phyloP scores from a whole-genome alignment of 352 stramenopile genomes.

The Plasmopara muralis region DNA sequence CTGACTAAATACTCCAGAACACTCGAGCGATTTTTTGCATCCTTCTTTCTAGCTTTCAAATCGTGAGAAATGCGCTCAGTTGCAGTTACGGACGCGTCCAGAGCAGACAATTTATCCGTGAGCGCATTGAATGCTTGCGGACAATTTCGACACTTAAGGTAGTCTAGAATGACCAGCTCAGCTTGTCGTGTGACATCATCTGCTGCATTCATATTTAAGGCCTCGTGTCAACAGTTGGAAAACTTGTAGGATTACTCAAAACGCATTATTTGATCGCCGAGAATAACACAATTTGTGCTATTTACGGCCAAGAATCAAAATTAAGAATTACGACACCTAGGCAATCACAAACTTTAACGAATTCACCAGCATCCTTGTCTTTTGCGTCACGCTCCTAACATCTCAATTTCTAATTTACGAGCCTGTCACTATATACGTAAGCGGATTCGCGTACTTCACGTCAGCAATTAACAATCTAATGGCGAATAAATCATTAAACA shows the following conservation, averaged over 20 bases:
- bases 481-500: too few relatives aligned
- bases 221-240: not conserved
- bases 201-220: conserved; percentile 2
- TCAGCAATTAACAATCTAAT: not conserved
- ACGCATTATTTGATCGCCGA: not conserved
- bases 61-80: conserved; percentile 53
- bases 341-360: conserved; percentile 27
- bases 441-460: conserved; percentile 11
- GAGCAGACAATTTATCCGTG: conserved; percentile 26
- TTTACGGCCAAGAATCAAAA: not conserved
- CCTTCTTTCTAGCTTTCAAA: conserved; percentile 43
- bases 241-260: not conserved
- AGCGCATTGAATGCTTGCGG: conserved; percentile 48
- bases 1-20: conserved; percentile 52
- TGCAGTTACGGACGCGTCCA: conserved; percentile 18
- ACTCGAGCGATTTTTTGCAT: conserved; percentile 4
- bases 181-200: conserved; percentile 49
- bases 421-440: conserved; percentile 13
- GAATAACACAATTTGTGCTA: not conserved
- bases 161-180: conserved; percentile 68
- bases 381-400: conserved; percentile 13
- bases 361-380: conserved; percentile 22
- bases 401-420: conserved; percentile 16
- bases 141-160: conserved; percentile 52
- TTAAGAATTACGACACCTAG: not conserved